These are phyloP conservation scores for Cadophora gregata DNA, from an alignment of 2,329 filamentous ascomycete species.

Conservation along the genomic window DNA sequence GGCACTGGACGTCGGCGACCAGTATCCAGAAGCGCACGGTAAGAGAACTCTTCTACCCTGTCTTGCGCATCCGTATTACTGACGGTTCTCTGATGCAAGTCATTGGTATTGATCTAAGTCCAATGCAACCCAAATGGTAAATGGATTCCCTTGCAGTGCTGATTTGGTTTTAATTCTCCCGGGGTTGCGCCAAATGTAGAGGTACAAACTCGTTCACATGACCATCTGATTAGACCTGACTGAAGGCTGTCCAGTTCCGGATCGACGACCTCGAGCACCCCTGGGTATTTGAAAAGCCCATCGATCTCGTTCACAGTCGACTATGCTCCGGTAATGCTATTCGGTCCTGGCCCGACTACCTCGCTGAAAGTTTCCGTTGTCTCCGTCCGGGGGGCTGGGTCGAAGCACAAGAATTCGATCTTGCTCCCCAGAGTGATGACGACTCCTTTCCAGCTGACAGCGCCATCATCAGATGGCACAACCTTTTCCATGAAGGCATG, in stretches of 20 bases:
- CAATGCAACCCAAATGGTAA: constrained; percentile 38
- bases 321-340: constrained; percentile 29
- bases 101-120: constrained; percentile 41
- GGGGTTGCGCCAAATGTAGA: constrained; percentile 42
- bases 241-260: constrained; percentile 20
- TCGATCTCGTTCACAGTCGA: constrained; percentile 33
- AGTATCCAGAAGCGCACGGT: constrained; percentile 28
- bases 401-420: constrained; percentile 34
- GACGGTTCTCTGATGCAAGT: constrained; percentile 15
- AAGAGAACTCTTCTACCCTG: neutral
- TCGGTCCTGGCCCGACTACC: constrained; percentile 47
- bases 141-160: neutral
- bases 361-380: constrained; percentile 22
- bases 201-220: constrained; percentile 34
- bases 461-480: constrained; percentile 27
- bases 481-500: constrained; percentile 25
- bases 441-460: constrained; percentile 28
- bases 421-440: constrained; percentile 25
- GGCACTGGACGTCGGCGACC: constrained; percentile 34
- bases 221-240: neutral
- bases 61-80: neutral
- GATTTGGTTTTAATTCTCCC: neutral
- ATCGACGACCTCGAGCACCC: constrained; percentile 62
- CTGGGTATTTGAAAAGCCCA: constrained; percentile 44
- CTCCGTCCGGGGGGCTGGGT: constrained; percentile 34